Evolutionary conservation across 164 flowering plant species (phyloP).

Genomic region (Taxillus chinensis): DNA sequence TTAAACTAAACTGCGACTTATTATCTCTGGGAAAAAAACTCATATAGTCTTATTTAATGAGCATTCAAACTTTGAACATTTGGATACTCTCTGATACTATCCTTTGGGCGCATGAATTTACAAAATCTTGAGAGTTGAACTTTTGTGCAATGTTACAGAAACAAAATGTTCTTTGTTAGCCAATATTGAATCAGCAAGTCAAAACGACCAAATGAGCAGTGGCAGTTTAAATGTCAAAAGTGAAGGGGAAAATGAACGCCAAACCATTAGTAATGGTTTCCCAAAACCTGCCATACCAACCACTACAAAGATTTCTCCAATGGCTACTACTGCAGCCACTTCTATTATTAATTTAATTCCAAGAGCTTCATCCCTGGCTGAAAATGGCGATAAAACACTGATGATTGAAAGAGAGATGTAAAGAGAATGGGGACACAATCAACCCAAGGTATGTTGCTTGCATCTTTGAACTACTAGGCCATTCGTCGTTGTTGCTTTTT

Average conservation of each 20-base stretch:
- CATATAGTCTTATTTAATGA: neutral
- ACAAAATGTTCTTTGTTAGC: constrained; percentile 26
- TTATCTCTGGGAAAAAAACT: neutral
- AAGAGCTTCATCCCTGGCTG: constrained; percentile 22
- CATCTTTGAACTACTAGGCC: constrained; percentile 16
- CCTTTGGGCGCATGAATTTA: too few species aligned
- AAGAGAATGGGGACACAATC: constrained; percentile 10
- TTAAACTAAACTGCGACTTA: too few species aligned
- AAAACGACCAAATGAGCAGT: neutral
- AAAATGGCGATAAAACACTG: constrained; percentile 32
- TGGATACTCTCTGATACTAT: too few species aligned
- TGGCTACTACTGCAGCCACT: constrained; percentile 16
- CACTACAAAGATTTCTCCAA: constrained; percentile 18
- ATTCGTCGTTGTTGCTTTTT: constrained; percentile 7
- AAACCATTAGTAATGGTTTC: constrained; percentile 31
- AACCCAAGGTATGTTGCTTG: constrained; percentile 16
- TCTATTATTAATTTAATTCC: constrained; percentile 17
- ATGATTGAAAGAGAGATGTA: constrained; percentile 30
- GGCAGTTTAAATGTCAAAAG: constrained; percentile 19
- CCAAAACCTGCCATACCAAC: constrained; percentile 21
- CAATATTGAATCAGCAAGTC: constrained; percentile 12
- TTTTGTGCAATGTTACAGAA: constrained; percentile 29
- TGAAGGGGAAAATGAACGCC: constrained; percentile 21
- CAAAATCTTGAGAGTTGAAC: neutral
- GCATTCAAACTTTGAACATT: too few species aligned